Base-by-base conservation (phyloP, 2,329 filamentous ascomycete genomes). In the Penicillium sp. region DNA sequence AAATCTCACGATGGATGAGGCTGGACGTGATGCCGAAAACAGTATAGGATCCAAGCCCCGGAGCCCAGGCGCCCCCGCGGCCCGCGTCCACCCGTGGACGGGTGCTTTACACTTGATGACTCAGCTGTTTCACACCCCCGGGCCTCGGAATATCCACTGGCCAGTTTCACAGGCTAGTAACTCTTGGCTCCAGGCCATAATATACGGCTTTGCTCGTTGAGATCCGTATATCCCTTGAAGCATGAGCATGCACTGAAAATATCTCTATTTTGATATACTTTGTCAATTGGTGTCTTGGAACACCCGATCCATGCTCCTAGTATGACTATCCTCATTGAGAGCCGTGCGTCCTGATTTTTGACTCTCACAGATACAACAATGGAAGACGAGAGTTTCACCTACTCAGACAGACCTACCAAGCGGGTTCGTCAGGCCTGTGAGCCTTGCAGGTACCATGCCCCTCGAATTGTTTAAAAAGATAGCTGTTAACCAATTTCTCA, bases 401-500 rank as follows among this genome's bases (percentile, higher is more conserved):
- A 61, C 49, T 19, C 62, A 35, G 70, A 70, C 47, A 62, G 68
- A 31, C 72, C 72, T 6, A 60, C 63, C 17, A 75, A 75, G 58
- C 68, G 75, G 48, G 73, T 75, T 6, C 69, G 73, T 43, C 75
- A 76, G 61, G 76, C 76, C 13, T 78, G 76, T 63, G 75, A 78
- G 61, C 75, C 75, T 42, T 78, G 75, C 69, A 73, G 75, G 75
- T 54, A 41, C 25, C n/a, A n/a, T 33, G 12, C 17, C 50, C 19
- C 2, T 19, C 21, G 7, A n/a, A 12, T 40, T 50, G n/a, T 59
- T 19, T 4, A 33, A 27, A 49, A 8, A 17, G 5, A 19, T 15
- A 29, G 29, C 33, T 17, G 48, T 52, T 68, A 46, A 68, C 25
- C 23, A 10, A 42, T 45, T n/a, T 41, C 43, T 4, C 54, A 82